Base-by-base conservation (phyloP, 768 basidiomycete genomes). In the Boletus pseudo-olivaceus region DNA sequence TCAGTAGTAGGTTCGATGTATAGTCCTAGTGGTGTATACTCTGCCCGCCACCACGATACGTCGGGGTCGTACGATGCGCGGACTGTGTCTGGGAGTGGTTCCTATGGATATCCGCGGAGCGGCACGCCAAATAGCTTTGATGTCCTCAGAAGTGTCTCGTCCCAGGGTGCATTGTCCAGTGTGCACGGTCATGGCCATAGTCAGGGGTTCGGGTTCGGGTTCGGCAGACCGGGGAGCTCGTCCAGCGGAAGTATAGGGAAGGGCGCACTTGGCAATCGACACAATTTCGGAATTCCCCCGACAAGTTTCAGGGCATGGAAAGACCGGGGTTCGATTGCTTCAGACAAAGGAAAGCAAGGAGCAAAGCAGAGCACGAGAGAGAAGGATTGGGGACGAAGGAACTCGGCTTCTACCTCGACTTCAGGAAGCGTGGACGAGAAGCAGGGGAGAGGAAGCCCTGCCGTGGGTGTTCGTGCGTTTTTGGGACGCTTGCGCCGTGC, bases 151-250 rank as follows among this genome's bases (percentile, higher is more conserved):
- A 69, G 69, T 14, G 66, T 71, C n/a, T 67, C 68, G 4, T 69
- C 69, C 2, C 67, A 71, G 15, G 69, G 69, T 5, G 67, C 60
- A 26, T 23, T 71, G 15, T 67, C 65, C 11, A 67, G 57, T 35
- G 35, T 42, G 23, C 51, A 65, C 32, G 59, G 53, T 19, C 58
- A 61, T 15, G 58, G 60, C 17, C 63, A 57, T n/a, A 33, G 54
- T 38, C 60, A 57, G 9, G 57, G 64, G 5, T 49, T 64, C 49
- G 53, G 40, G 9, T 60, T 66, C n/a, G 59, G 62, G 39, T 53
- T 64, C 19, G 46, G 57, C 37, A 58, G 51, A 44, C 37, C 43
- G 1, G 60, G 53, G 6, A 69, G 64, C 33, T 45, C 30, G 11
- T 68, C 67, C 41, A 66, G 66, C 4, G 54, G 42, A 2, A 61